Evolutionary conservation across 2,329 filamentous ascomycete genomes (phyloP).

Genomic region (Talaromyces sp.): DNA sequence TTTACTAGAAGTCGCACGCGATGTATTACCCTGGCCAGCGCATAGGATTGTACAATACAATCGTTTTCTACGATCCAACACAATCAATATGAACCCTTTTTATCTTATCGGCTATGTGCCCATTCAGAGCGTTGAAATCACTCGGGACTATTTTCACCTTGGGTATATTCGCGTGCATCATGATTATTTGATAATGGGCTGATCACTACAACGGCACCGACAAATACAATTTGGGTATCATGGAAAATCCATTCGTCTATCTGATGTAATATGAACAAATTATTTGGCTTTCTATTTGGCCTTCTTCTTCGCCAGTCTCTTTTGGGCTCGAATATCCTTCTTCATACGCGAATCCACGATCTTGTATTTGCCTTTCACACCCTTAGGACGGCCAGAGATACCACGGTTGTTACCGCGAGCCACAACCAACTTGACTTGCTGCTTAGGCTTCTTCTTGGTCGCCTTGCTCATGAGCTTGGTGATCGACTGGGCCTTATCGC

Average conservation of each 20-base stretch:
- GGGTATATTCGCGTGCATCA: not conserved
- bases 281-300: slow-evolving; percentile 48
- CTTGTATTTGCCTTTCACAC: slow-evolving; percentile 95
- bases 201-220: not conserved
- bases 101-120: too few relatives aligned
- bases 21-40: slow-evolving; percentile 17
- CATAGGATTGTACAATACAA: not conserved
- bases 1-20: not conserved
- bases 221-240: slow-evolving; percentile 14
- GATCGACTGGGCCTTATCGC: slow-evolving; percentile 90
- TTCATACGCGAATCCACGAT: slow-evolving; percentile 95
- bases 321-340: slow-evolving; percentile 90
- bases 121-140: too few relatives aligned
- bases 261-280: slow-evolving; percentile 19
- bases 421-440: slow-evolving; percentile 84
- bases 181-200: too few relatives aligned
- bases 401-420: slow-evolving; percentile 82
- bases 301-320: slow-evolving; percentile 76
- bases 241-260: slow-evolving; percentile 20
- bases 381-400: slow-evolving; percentile 81
- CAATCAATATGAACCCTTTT: too few relatives aligned
- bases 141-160: too few relatives aligned
- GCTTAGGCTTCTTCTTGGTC: slow-evolving; percentile 81
- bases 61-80: too few relatives aligned
- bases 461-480: slow-evolving; percentile 79